Evolutionary conservation across 2,329 filamentous ascomycete genomes (phyloP), one percentile per base, ranked within the genome.

Genomic region (Fusarium subglutinans): DNA sequence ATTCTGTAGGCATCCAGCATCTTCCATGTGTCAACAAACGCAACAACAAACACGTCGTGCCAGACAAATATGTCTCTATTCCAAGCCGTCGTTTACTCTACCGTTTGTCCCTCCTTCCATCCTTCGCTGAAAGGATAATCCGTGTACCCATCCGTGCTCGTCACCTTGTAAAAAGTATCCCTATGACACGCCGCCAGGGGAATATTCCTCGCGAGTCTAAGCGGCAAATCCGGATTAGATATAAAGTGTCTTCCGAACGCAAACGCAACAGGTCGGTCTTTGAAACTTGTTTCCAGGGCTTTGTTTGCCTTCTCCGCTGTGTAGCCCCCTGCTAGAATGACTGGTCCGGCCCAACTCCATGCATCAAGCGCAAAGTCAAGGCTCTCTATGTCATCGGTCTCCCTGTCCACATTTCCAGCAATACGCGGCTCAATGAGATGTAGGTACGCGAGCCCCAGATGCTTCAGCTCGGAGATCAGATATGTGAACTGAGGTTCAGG

Each of bases 401-500:
- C 30, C 8, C 44, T 70, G 51, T 88, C 84, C 2, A 77, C 77
- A 58, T 79, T 81, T 7, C 86, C 86, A 4, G 83, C 79, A 18
- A 90, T 82, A 4, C 89, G 85, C 0, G 89, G 85, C 75, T 93
- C 90, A 24, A 93, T 83, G 3, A 91, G 71, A 78, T 92, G 90
- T 5, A 92, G 78, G 78, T 90, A 93, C 0, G 90, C 87, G 17
- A 93, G 83, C 6, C 86, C 84, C 8, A 92, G 80, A 43, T 83
- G 80, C 61, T 86, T 87, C 37, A 90, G 80, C 58, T 87, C 82
- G 38, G 82, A 76, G 26, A 90, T 84, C 24, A 92, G 78, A 73
- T 93, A 83, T 2, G 81, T 83, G 77, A 93, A 94, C 69, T 93
- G 90, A 1, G 90, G 88, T 12, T 88, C 74, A 0, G 91, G 90